Evolutionary conservation across 352 stramenopile genomes (phyloP), one percentile per base, ranked within the genome.

Genomic region (Globisporangium abappressorium): DNA sequence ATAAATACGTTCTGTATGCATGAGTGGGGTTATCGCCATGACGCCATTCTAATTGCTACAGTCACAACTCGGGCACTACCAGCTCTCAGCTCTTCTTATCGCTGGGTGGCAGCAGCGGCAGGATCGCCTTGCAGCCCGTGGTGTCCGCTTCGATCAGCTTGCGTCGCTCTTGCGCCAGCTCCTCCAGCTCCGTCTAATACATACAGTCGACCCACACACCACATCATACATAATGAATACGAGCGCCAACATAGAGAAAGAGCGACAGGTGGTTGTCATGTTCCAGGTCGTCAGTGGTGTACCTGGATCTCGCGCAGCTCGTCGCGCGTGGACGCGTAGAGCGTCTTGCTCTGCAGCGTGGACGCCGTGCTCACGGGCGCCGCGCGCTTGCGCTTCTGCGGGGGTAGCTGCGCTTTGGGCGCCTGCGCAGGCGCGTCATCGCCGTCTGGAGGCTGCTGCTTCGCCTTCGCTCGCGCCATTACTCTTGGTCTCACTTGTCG

Each of bases 241-340:
- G 38, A 46, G 38, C 12, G 38, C 38, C 38, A 6, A 15, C 38
- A 46, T 18, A 18, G 41, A 9, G 41, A n/a, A n/a, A 49, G 41
- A 49, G 41, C 15, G 15, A 49, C 14, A 18, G 38, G 18, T 3
- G 38, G 41, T n/a, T n/a, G 41, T 49, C 38, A 46, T 18, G 6
- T 14, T 5, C 3, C 38, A 46, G 18, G 15, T 12, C 38, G 18
- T 20, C 5, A n/a, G 20, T 2, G 5, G 20, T 1, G 14, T 15
- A 79, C 75, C 77, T 85, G 75, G 49, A 87, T 83, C 47, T 79
- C 75, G 34, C 64, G 73, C 62, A 87, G 57, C 26, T 87, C 79
- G 53, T 85, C 75, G 28, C 75, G 77, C 55, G 79, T 87, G 33
- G 77, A 75, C 34, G 71, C 70, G 30, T 77, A 77, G 56, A 87